Evolutionary conservation across 2,329 filamentous ascomycete species (phyloP), one percentile per base, ranked within the genome.

Genomic region (Fusarium palustre): DNA sequence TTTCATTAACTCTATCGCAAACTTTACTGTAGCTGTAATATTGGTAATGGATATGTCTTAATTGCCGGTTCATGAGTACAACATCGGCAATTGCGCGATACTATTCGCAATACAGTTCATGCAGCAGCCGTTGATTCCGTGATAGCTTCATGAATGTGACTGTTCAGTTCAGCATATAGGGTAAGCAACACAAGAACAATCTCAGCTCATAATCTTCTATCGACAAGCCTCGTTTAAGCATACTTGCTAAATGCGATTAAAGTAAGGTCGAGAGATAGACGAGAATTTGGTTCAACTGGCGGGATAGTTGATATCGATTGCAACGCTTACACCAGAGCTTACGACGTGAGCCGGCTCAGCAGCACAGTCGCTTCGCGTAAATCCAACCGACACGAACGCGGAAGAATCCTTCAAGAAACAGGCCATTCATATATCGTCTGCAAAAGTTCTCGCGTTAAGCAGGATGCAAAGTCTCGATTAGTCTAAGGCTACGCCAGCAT

Each of bases 401-500:
- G 31, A 59, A 33, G 53, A 50, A 38, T 46, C 31, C 42, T 47
- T 16, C n/a, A 36, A 39, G 22, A 31, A 65, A 65, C 60, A 54
- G 54, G 24, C 55, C 47, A 65, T 60, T 34, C 38, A n/a, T 8
- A 34, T 13, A 15, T 43, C 22, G 16, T 42, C 16, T 59, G 34
- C 54, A 60, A 5, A 60, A 65, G 47, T 65, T 60, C 62, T 48
- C 31, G 22, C 46, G 34, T 65, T 53, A 38, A 36, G n/a, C 31
- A 33, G 15, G 16, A 34, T 33, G 10, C 31, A 55, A 38, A 13
- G 31, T 22, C 49, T 66, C 45, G 33, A 54, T 52, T 52, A 36
- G 50, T 50, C 43, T 43, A 46, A 64, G 54, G 56, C 64, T 63
- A 70, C 68, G 68, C 65, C 68, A 71, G 68, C 68, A 71, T 69